Evolutionary conservation across 1,139 yeast genomes (phyloP).

Genomic region (Geotrichum carabidarum): DNA sequence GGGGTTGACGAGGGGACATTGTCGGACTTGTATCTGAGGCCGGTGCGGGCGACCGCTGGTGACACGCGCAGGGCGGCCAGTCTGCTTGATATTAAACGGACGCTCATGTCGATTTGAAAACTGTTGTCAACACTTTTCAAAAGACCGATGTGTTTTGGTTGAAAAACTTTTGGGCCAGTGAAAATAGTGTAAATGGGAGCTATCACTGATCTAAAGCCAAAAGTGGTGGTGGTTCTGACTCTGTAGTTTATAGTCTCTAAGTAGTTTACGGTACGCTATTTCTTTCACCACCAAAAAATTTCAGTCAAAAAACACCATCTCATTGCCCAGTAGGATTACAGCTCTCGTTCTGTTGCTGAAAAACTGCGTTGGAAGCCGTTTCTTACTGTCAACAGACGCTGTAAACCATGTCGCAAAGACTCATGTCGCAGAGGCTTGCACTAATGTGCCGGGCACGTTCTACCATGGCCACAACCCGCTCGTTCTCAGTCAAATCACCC

Average conservation of each 20-base stretch:
- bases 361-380: not conserved
- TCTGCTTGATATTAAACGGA: constrained; percentile 11
- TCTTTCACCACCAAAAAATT: not conserved
- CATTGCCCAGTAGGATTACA: constrained; percentile 1
- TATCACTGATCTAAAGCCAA: not conserved
- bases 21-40: constrained; percentile 10
- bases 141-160: not conserved
- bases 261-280: constrained; percentile 7
- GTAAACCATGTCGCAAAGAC: constrained; percentile 1
- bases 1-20: not conserved
- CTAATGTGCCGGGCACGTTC: constrained; percentile 4
- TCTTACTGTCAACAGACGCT: not conserved
- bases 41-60: constrained; percentile 6
- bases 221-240: too few species aligned
- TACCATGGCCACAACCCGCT: not conserved
- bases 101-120: constrained; percentile 2
- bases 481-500: constrained; percentile 4
- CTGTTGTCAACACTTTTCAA: not conserved
- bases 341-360: not conserved
- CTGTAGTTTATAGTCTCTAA: not conserved
- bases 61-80: not conserved
- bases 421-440: constrained; percentile 6
- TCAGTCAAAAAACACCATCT: not conserved
- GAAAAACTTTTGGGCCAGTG: constrained; percentile 16
- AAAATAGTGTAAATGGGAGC: not conserved